phyloP scores from a whole-genome alignment of 495 filamentous ascomycete genomes.

The Hyaloscypha hepaticicola region DNA sequence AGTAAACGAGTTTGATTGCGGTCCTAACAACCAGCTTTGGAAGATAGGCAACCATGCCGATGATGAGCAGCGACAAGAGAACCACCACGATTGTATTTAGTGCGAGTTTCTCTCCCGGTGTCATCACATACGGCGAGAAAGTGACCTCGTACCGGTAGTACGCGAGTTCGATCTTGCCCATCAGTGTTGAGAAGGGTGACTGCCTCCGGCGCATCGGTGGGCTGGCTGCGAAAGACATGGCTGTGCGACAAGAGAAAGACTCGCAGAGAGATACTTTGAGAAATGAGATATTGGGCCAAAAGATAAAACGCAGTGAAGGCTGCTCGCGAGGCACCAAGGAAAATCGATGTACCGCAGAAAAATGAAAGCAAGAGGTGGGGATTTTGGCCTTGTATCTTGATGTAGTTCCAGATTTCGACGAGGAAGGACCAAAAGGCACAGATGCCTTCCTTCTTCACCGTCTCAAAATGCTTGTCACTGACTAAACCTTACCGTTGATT shows the following conservation, averaged over 20 bases:
- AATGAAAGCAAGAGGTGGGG: background rate
- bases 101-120: constrained; percentile 74
- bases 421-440: background rate
- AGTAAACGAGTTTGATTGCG: background rate
- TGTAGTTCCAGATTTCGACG: background rate
- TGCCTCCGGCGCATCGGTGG: constrained; percentile 1
- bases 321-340: no score
- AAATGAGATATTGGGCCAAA: background rate
- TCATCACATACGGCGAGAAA: constrained; percentile 78
- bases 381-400: background rate
- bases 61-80: constrained; percentile 12
- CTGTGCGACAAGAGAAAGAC: background rate
- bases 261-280: background rate
- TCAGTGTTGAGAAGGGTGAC: constrained; percentile 32
- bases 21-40: constrained; percentile 4
- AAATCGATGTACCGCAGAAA: background rate
- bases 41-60: constrained; percentile 16
- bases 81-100: constrained; percentile 45
- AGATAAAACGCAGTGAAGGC: background rate
- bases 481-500: background rate
- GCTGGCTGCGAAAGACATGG: background rate
- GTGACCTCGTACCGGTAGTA: constrained; percentile 83
- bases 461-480: background rate
- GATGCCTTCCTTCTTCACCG: background rate
- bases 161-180: constrained; percentile 69